Conservation (phyloP, 2,329 filamentous ascomycete species). For the Venturia effusa region DNA sequence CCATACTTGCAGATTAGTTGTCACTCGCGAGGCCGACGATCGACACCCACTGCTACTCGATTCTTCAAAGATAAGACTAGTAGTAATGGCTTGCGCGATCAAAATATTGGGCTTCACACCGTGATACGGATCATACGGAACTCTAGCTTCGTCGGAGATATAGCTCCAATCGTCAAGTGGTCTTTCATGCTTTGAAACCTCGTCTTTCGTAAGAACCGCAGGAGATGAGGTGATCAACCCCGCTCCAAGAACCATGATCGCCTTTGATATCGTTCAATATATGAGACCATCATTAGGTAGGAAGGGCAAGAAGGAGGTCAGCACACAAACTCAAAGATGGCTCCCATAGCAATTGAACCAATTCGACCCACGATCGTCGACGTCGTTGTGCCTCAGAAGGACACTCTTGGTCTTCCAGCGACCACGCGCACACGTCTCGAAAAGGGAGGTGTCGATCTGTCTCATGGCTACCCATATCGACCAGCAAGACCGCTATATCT, state of each 20-base stretch:
- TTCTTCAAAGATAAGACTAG: background rate
- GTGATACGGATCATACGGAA: background rate
- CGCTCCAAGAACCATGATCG: background rate
- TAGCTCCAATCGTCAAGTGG: background rate
- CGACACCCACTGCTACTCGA: background rate
- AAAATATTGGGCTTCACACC: background rate
- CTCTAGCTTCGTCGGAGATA: background rate
- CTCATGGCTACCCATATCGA: conserved; percentile 59
- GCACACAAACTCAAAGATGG: conserved; percentile 27
- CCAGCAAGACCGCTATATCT: conserved; percentile 56
- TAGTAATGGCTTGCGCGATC: too few species aligned
- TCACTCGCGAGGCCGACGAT: background rate
- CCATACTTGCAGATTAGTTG: conserved; percentile 7
- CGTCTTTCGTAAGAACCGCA: background rate
- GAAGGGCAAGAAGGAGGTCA: background rate
- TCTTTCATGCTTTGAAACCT: background rate
- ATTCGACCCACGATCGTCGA: conserved; percentile 44
- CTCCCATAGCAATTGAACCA: conserved; percentile 47
- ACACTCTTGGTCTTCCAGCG: conserved; percentile 51
- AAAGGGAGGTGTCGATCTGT: conserved; percentile 60
- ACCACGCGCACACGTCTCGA: conserved; percentile 47
- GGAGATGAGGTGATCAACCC: background rate
- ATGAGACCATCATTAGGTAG: background rate
- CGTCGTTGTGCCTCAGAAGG: conserved; percentile 50
- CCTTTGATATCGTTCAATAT: background rate